Base-by-base conservation (phyloP, 164 flowering plant genomes). In the Magnolia kwangsiensis region DNA sequence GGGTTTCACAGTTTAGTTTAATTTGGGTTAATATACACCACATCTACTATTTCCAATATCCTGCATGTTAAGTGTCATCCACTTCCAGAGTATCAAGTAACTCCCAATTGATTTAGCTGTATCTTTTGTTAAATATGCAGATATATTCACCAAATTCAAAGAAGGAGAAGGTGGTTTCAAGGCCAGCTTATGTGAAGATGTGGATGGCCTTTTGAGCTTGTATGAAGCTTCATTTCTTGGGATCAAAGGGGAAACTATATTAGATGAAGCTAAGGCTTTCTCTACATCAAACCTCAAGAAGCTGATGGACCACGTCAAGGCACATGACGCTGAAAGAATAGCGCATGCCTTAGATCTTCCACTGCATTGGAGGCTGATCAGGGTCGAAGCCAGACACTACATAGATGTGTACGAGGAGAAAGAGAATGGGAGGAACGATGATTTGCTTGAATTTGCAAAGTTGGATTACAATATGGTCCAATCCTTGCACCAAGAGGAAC, bases 151-250 rank as follows among this genome's bases (percentile, higher is more conserved):
- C 59, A 66, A 65, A 13, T 50, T 50, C 71, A 75, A 65, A 61
- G 27, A 75, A 8, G 50, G 24, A 7, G 11, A 50, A 20, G 77
- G 77, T 11, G 63, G 37, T 16, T 67, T 66, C 72, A 75, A 75
- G 51, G 77, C 63, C 18, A 66, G 31, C 49, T 63, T 75, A 50
- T 29, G 61, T 51, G 31, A 67, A 3, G 77, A 67, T 29, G 24
- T 67, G 23, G n/a, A 37, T 8, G 72, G 77, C 18, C 31, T 75
- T n/a, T 27, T 75, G 24, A 31, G 78, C 21, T 0, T 76, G 70
- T 83, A 77, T 31, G 84, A 83, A 64, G 86, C 86, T 9, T 64
- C 84, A 23, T 63, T 67, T 75, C 77, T 81, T 13, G 72, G 80
- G 9, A 19, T 75, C 1, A 73, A 69, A 20, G 84, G 77, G 0